Evolutionary conservation across 108 stramenopile genomes (phyloP), one percentile per base, ranked within the genome.

Genomic region (Stephanodiscus minutulus): DNA sequence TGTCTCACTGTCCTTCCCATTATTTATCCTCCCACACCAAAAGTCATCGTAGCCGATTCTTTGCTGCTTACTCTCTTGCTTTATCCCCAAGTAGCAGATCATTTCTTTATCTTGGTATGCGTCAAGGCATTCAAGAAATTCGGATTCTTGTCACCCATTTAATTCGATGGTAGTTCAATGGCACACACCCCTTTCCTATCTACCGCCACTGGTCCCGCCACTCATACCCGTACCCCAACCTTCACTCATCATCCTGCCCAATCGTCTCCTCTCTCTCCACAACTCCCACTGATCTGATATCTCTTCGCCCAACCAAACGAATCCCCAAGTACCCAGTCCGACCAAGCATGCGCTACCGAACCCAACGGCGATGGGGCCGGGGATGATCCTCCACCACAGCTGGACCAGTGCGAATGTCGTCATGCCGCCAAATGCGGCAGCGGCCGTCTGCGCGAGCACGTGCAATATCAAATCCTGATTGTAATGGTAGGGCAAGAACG

Each of bases 251-350:
- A 58, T 58, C 35, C 47, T 74, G 18, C 60, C 65, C 44, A 74
- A 58, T 33, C 47, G 57, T 27, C 49, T 66, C 49, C 59, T 59
- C 39, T 64, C 73, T 13, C 18, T 65, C 73, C 73, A 74, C 41
- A 66, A 52, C 47, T 66, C 73, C 58, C 35, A 39, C 48, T 74
- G 56, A 60, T 74, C 73, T 6, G 60, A 66, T 50, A 74, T 74
- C 59, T 74, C 73, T 35, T 68, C 56, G 13, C 43, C 67, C 76
- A 77, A 55, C 68, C 68, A 69, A 49, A 77, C 76, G 41, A 77
- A 56, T 22, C 64, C 76, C 62, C 68, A 77, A 33, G 76, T 77
- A 3, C 76, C 76, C 41, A 77, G 59, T 68, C 52, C 74, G 24
- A 77, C 43, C 7, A 77, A 41, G 62, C 76, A 77, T 13, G 68